A percentile compares a stretch with the other conserved stretches of the same genome.
Evolutionary conservation across 345 rosid species (phyloP).

Genomic region (Citrus unshiu): DNA sequence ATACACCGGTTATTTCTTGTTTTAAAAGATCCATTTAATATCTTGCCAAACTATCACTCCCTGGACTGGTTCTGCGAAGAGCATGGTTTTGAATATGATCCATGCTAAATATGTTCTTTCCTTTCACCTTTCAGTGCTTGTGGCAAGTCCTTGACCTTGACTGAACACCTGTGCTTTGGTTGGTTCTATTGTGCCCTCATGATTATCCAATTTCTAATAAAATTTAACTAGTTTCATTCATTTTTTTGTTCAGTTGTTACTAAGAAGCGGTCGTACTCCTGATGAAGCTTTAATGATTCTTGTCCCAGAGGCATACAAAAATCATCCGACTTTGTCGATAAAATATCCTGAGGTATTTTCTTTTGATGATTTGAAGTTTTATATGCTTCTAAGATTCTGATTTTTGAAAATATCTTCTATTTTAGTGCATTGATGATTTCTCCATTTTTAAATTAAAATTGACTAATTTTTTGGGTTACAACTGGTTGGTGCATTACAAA

Average conservation of each 20-base stretch:
- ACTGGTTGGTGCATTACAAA: neutral
- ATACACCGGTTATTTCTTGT: neutral
- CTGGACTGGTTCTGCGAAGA: neutral
- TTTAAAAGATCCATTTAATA: neutral
- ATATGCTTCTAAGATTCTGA: neutral
- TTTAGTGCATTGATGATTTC: neutral
- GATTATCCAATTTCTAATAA: neutral
- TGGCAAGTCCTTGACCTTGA: neutral
- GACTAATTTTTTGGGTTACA: neutral
- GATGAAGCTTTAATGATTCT: slow-evolving; percentile 98
- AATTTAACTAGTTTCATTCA: slow-evolving; percentile 15
- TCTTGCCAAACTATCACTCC: neutral
- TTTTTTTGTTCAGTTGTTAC: slow-evolving; percentile 54
- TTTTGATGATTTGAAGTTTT: neutral
- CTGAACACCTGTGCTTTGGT: neutral
- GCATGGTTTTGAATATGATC: neutral
- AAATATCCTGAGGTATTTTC: slow-evolving; percentile 88
- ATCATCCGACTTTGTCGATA: slow-evolving; percentile 80
- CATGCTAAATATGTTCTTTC: neutral
- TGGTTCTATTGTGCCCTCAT: neutral
- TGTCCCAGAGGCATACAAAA: slow-evolving; percentile 98
- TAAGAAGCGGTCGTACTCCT: slow-evolving; percentile 87
- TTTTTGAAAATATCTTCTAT: neutral
- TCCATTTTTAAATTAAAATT: neutral
- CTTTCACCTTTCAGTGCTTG: neutral